Evolutionary conservation across 2,329 filamentous ascomycete species (phyloP), one percentile per base, ranked within the genome.

Genomic region (Talaromyces sp.): DNA sequence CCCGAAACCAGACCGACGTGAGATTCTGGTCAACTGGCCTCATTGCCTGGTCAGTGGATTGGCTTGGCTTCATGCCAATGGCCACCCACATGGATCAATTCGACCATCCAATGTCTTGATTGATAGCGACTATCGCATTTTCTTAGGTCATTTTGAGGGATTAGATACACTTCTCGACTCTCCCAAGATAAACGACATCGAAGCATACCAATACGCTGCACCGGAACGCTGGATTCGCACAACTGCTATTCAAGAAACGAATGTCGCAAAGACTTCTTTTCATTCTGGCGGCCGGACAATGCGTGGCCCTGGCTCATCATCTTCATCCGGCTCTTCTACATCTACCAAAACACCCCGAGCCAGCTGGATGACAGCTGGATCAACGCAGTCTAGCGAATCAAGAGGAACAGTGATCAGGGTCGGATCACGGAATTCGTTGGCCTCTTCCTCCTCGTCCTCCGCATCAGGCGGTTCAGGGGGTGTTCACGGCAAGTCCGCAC

Each of bases 61-160:
- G 22, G 80, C 84, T 7, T 86, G 82, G 69, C 74, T 88, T 1
- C 86, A 89, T 70, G 79, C 81, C 10, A 82, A 82, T 35, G 84
- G 83, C 2, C 80, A 84, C 33, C 78, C 78, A 13, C 86, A 89
- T 69, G 82, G 83, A 31, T 81, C 81, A 1, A 87, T 89, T 65
- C 80, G 84, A 16, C 87, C 86, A 1, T 86, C 85, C 2, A 88
- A 87, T 66, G 84, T 89, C 49, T 76, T 87, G 39, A 78, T 89
- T 63, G 83, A 87, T 66, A 76, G 81, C n/a, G 75, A 81, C 35
- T 86, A 85, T 68, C 76, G 78, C 13, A 84, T 89, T 60, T 84
- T 82, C 11, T 83, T 89, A 43, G 84, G 85, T 58, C 84, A 88
- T 65, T 83, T 87, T 66, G 85, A 85, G 54, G 83, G 80, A 8